Conservation (phyloP, 345 rosid species). For the Eucalyptus marginata region DNA sequence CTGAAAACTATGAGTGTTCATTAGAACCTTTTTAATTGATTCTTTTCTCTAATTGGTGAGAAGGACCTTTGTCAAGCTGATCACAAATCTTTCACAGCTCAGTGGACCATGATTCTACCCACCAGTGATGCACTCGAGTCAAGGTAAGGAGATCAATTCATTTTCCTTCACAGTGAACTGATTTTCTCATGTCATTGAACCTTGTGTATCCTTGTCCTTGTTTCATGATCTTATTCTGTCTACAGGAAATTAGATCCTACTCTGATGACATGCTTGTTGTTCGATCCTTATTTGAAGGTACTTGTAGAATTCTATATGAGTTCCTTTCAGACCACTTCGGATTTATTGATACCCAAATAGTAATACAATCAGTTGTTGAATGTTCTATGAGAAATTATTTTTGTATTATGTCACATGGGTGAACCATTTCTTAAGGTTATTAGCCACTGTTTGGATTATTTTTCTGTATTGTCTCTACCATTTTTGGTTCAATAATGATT, state of each 20-base stretch:
- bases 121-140: conserved; percentile 66
- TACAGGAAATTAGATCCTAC: conserved; percentile 76
- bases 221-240: conserved; percentile 2
- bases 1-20: background rate
- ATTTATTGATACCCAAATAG: background rate
- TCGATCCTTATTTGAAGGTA: conserved; percentile 89
- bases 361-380: background rate
- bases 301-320: background rate
- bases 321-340: background rate
- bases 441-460: background rate
- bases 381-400: background rate
- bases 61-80: conserved; percentile 93
- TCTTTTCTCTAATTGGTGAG: background rate
- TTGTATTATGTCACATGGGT: background rate
- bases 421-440: background rate
- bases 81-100: conserved; percentile 75
- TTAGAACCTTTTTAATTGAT: background rate
- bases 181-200: background rate
- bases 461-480: background rate
- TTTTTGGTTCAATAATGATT: background rate
- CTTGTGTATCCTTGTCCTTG: background rate
- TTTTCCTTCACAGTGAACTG: background rate
- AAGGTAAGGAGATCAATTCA: conserved; percentile 30
- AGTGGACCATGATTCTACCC: conserved; percentile 85
- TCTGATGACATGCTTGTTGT: conserved; percentile 76